Evolutionary conservation across 2,329 filamentous ascomycete species (phyloP).

Genomic region (Arachnopeziza araneosa): DNA sequence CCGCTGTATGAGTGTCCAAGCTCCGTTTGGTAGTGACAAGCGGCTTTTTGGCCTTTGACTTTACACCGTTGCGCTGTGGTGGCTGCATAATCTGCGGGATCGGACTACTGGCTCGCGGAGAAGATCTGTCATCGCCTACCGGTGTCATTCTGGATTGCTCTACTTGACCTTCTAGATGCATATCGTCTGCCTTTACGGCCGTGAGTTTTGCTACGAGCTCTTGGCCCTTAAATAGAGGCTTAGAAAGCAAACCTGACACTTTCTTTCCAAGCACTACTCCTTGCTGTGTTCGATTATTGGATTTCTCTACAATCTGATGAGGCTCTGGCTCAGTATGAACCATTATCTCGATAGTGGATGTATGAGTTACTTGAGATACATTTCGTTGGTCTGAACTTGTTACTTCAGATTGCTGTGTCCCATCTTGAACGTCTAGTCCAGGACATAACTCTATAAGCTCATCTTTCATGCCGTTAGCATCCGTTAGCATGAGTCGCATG

Average conservation of each 20-base stretch:
- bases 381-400: neutral
- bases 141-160: neutral
- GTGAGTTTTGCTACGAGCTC: neutral
- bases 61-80: neutral
- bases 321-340: neutral
- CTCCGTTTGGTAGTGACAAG: neutral
- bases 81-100: neutral
- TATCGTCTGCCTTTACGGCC: neutral
- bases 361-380: neutral
- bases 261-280: neutral
- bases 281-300: neutral
- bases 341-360: slow-evolving; percentile 1
- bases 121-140: neutral
- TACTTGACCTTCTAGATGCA: neutral
- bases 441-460: neutral
- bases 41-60: slow-evolving; percentile 4
- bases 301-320: neutral
- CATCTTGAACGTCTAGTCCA: neutral
- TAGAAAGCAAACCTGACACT: neutral
- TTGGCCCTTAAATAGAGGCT: neutral
- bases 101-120: neutral
- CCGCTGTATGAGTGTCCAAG: neutral
- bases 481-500: neutral
- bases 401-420: neutral
- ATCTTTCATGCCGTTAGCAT: neutral